Evolutionary conservation across 768 basidiomycete species (phyloP).

Genomic region (Pulveroboletus sp.): DNA sequence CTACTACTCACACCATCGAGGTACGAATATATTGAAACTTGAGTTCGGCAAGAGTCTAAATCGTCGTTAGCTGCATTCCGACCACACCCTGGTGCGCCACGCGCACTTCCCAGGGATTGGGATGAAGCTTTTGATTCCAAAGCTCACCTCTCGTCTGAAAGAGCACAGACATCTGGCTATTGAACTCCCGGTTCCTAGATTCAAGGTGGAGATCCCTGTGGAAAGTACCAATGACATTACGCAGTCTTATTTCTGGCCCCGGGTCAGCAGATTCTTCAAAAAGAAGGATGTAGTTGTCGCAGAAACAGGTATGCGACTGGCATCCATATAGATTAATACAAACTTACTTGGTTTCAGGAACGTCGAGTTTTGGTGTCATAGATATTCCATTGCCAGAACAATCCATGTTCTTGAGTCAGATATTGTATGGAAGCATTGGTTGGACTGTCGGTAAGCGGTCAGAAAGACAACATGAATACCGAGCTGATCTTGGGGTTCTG

Average conservation of each 20-base stretch:
- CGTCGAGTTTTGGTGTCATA: conserved; percentile 80
- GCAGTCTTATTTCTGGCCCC: conserved; percentile 84
- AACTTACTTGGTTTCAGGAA: conserved; percentile 38
- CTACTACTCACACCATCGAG: conserved; percentile 57
- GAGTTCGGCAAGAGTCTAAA: background rate
- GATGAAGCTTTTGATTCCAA: conserved; percentile 75
- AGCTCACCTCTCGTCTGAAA: conserved; percentile 54
- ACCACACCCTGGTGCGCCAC: conserved; percentile 61
- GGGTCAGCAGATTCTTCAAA: conserved; percentile 66
- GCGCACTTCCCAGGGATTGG: conserved; percentile 62
- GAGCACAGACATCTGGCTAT: conserved; percentile 38
- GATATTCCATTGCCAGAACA: conserved; percentile 76
- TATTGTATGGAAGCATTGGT: conserved; percentile 91
- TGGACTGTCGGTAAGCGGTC: conserved; percentile 66
- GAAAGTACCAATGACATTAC: conserved; percentile 55
- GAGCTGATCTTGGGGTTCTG: background rate
- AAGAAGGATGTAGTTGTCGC: conserved; percentile 74
- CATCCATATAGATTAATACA: background rate
- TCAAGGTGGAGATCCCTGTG: conserved; percentile 41
- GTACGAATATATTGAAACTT: conserved; percentile 31
- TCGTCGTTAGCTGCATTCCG: conserved; percentile 63
- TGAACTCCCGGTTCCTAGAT: conserved; percentile 45
- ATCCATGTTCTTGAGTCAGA: conserved; percentile 63
- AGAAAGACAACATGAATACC: background rate
- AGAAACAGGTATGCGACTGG: conserved; percentile 62